Conservation (phyloP, 1,139 yeast genomes). For the Hansenula sp. region DNA sequence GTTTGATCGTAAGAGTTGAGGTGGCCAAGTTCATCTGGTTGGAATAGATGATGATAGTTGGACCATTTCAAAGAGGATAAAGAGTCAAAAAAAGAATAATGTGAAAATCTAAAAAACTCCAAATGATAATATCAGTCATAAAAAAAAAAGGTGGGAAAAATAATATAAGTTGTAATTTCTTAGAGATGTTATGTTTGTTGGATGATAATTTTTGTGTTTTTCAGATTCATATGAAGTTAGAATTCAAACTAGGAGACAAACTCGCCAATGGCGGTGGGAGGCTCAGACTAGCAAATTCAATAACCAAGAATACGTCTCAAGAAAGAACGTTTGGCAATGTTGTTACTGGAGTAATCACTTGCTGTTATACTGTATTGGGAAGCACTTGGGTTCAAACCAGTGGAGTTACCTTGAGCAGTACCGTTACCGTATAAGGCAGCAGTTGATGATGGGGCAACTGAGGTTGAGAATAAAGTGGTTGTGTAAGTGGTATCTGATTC, state of each 20-base stretch:
- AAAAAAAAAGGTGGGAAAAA: too few species aligned
- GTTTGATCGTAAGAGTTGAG: too few species aligned
- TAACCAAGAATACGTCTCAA: constrained; percentile 27
- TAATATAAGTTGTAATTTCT: too few species aligned
- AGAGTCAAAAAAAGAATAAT: too few species aligned
- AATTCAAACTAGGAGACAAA: neutral
- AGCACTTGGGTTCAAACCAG: constrained; percentile 12
- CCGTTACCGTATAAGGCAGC: constrained; percentile 35
- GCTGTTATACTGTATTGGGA: constrained; percentile 8
- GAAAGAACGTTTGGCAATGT: constrained; percentile 16
- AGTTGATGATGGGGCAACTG: constrained; percentile 29
- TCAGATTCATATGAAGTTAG: neutral
- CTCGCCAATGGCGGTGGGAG: too few species aligned
- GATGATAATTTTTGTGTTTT: neutral
- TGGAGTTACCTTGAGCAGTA: constrained; percentile 27
- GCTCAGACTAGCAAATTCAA: constrained; percentile 4
- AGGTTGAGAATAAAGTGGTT: constrained; percentile 22
- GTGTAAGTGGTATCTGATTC: constrained; percentile 11
- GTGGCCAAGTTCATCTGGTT: too few species aligned
- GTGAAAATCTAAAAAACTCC: too few species aligned
- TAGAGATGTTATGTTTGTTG: too few species aligned
- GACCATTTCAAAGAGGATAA: too few species aligned
- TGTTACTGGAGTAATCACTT: constrained; percentile 18
- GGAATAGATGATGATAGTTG: too few species aligned
- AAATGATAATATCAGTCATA: too few species aligned